Evolutionary conservation across 2,329 filamentous ascomycete species (phyloP), one percentile per base, ranked within the genome.

Genomic region (Phoma sp.): DNA sequence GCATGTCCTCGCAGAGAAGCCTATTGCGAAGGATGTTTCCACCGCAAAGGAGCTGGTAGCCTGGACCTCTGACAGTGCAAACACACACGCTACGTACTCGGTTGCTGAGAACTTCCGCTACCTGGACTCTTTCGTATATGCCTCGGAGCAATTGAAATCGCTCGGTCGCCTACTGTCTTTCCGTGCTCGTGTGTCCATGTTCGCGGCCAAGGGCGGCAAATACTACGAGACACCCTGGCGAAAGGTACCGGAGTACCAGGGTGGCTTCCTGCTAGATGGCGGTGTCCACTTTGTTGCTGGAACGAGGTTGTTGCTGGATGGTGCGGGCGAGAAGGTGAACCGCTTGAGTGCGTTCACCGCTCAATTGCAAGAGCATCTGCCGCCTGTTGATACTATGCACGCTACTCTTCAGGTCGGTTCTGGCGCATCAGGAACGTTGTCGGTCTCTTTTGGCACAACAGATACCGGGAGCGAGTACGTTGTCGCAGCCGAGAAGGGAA

Each of bases 91-190:
- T 80, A 65, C 56, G 10, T 71, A 71, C 54, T 50, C 56, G 5
- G 67, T 93, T 3, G 89, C 88, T 0, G 90, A 93, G 73, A 91
- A 93, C 74, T 89, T 85, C 68, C 82, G 89, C 45, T 91, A 86
- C 75, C 72, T 83, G 50, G 78, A 82, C 27, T 78, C 78, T 9
- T 86, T 85, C 66, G 53, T 72, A 10, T 82, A 82, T 62, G 88
- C 79, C 0, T 75, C 77, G 0, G 63, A 79, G 49, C 76, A 82
- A 58, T 73, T 84, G 7, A 70, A 79, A 56, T 74, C 78, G 42
- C 75, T 88, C 1, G 85, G 85, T 9, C 79, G 79, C 56, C 69
- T 86, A 1, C 74, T 83, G 2, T 76, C 81, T 11, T 88, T 89
- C 70, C 75, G 77, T 13, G 71, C 81, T 4, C 74, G 78, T 32